Percentiles rank a stretch among this genome's conserved stretches.
Conservation (phyloP, 1,139 yeast genomes). For the Arxiozyma heterogenica region DNA sequence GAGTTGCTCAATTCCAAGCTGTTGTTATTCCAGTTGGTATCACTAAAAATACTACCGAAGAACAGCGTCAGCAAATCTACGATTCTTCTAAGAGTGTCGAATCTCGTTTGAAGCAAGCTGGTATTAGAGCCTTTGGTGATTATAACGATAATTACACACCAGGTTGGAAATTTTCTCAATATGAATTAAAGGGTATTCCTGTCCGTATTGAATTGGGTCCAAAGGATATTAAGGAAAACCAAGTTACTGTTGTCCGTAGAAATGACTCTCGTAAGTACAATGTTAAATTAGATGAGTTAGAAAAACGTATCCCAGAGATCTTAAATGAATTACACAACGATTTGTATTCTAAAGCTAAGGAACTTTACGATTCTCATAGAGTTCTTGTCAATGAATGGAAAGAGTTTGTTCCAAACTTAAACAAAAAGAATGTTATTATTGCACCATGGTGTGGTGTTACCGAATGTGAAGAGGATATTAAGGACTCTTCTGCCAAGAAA, state of each 20-base stretch:
- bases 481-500: conserved; percentile 78
- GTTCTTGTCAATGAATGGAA: conserved; percentile 75
- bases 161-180: conserved; percentile 97
- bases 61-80: conserved; percentile 58
- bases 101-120: conserved; percentile 43
- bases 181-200: conserved; percentile 95
- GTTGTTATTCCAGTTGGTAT: conserved; percentile 93
- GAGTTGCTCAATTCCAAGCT: conserved; percentile 87
- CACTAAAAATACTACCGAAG: conserved; percentile 75
- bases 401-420: conserved; percentile 88
- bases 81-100: conserved; percentile 65
- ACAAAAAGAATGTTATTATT: conserved; percentile 79
- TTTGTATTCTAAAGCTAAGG: conserved; percentile 70
- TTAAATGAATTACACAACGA: conserved; percentile 74
- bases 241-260: conserved; percentile 87
- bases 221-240: conserved; percentile 73
- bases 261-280: conserved; percentile 70
- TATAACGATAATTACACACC: conserved; percentile 92
- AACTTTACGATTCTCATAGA: conserved; percentile 73
- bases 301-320: conserved; percentile 59
- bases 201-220: conserved; percentile 94
- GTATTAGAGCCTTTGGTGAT: conserved; percentile 73
- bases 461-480: conserved; percentile 95
- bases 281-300: conserved; percentile 58
- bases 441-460: conserved; percentile 97